These are phyloP conservation scores for Pythium chondricola DNA, from an alignment of 352 stramenopile species.

Conservation along the genomic window DNA sequence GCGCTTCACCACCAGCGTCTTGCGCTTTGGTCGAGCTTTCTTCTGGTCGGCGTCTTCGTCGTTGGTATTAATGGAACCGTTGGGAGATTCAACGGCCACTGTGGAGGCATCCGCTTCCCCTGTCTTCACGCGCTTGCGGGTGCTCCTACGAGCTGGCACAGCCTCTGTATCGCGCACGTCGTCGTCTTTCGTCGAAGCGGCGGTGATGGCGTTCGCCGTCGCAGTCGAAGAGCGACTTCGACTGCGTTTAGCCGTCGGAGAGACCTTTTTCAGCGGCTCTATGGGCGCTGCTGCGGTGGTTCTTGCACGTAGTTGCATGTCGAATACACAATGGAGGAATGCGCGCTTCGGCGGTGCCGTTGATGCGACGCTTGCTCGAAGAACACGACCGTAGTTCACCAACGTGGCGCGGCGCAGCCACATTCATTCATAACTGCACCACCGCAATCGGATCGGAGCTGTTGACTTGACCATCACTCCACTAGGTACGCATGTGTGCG, in stretches of 20 bases:
- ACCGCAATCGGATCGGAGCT: background rate
- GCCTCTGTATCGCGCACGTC: constrained; percentile 3
- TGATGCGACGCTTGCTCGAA: background rate
- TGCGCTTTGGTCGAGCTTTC: constrained; percentile 7
- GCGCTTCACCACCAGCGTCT: constrained; percentile 13
- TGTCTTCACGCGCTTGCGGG: constrained; percentile 11
- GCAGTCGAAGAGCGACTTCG: no score
- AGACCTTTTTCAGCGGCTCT: background rate
- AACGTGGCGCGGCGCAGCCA: constrained; percentile 1
- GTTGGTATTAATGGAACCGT: no score
- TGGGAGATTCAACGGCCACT: no score
- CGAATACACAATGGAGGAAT: background rate
- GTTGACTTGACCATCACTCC: constrained; percentile 8
- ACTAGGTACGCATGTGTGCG: constrained; percentile 6
- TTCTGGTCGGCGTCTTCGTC: constrained; percentile 10
- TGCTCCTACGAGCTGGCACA: background rate
- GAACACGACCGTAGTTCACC: constrained; percentile 19
- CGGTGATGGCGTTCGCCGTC: no score
- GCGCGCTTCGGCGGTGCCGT: no score
- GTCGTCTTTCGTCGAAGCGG: constrained; percentile 1
- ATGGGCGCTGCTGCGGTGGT: constrained; percentile 11
- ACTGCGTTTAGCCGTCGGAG: constrained; percentile 1
- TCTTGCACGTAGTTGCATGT: constrained; percentile 35
- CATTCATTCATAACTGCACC: constrained; percentile 19
- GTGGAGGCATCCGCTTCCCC: no score